Percentiles rank a stretch among this genome's conserved stretches.
Evolutionary conservation across 2,329 filamentous ascomycete genomes (phyloP).

Genomic region (Epichloe aotearoae): DNA sequence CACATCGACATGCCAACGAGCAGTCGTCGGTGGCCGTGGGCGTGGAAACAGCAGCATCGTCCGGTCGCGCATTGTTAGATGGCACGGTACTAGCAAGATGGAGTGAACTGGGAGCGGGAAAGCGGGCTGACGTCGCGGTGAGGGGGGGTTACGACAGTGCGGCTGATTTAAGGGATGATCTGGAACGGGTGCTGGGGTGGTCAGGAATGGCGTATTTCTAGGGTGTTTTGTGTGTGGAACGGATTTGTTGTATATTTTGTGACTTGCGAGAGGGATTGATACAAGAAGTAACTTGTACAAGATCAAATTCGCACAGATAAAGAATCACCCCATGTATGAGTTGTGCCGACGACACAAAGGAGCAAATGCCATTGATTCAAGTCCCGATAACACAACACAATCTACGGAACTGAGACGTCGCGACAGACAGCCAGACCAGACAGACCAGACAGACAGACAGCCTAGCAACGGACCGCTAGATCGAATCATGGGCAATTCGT

Average conservation of each 20-base stretch:
- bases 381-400: no score
- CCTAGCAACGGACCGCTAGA: no score
- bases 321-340: background rate
- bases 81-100: slow-evolving; percentile 63
- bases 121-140: slow-evolving; percentile 58
- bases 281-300: no score
- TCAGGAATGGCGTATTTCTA: slow-evolving; percentile 41
- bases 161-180: slow-evolving; percentile 55
- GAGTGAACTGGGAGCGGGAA: slow-evolving; percentile 60
- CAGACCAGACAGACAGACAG: no score
- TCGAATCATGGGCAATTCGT: background rate
- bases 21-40: slow-evolving; percentile 29
- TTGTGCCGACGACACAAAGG: no score
- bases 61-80: slow-evolving; percentile 59
- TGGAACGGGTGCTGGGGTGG: slow-evolving; percentile 50
- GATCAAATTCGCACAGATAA: no score
- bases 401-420: no score
- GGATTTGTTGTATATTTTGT: background rate
- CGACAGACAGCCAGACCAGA: no score
- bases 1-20: slow-evolving; percentile 46
- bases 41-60: slow-evolving; percentile 41
- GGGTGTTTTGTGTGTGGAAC: background rate
- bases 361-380: no score
- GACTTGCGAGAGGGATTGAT: no score
- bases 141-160: slow-evolving; percentile 59